Evolutionary conservation across 208 protist genomes (phyloP).

Genomic region (Trypanosoma grayi): DNA sequence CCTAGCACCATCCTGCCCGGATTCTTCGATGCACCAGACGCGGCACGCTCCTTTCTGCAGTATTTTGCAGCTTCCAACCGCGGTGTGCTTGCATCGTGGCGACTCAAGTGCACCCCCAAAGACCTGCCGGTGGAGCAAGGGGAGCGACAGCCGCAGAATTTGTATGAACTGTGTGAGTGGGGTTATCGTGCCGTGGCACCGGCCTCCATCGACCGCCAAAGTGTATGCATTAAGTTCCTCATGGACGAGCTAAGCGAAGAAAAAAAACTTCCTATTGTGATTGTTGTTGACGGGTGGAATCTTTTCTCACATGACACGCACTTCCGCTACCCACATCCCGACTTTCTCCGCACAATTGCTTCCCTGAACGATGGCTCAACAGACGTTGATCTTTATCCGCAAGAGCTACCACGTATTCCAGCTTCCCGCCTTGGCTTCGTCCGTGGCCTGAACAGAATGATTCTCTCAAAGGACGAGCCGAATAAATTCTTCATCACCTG

Average conservation of each 20-base stretch:
- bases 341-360: slow-evolving; percentile 83
- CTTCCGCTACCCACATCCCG: slow-evolving; percentile 89
- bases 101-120: slow-evolving; percentile 66
- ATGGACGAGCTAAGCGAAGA: slow-evolving; percentile 85
- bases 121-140: slow-evolving; percentile 81
- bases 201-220: slow-evolving; percentile 86
- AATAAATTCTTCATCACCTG: slow-evolving; percentile 92
- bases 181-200: slow-evolving; percentile 72
- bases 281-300: slow-evolving; percentile 90
- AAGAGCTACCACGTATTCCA: slow-evolving; percentile 88
- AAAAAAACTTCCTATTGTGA: slow-evolving; percentile 79
- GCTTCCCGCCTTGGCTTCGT: slow-evolving; percentile 87
- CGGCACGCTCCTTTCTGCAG: slow-evolving; percentile 71
- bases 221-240: slow-evolving; percentile 89
- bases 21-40: slow-evolving; percentile 91
- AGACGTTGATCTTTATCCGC: slow-evolving; percentile 85
- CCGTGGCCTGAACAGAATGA: slow-evolving; percentile 85
- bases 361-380: slow-evolving; percentile 74
- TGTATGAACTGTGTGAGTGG: slow-evolving; percentile 87
- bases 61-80: slow-evolving; percentile 77
- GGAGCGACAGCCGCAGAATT: slow-evolving; percentile 65
- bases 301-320: slow-evolving; percentile 90
- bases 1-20: slow-evolving; percentile 87
- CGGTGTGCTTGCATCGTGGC: slow-evolving; percentile 51
- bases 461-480: slow-evolving; percentile 67